Evolutionary conservation across 1,284 basidiomycete species (phyloP), one percentile per base, ranked within the genome.

Genomic region (Paramarasmius palmivorus): DNA sequence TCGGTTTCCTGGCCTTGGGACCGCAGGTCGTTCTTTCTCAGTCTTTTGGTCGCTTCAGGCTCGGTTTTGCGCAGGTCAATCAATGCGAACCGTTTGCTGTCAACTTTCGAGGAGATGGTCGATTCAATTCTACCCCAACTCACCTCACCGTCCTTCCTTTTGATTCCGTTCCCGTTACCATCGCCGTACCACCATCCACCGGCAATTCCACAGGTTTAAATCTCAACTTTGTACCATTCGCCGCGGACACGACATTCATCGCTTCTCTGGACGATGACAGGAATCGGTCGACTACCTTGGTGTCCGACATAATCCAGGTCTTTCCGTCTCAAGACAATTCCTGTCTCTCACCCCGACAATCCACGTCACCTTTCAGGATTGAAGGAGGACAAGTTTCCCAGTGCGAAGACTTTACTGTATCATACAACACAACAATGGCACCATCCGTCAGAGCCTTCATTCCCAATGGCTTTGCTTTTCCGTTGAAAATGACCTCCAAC

Each of bases 61-160:
- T 85, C 65, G 65, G 70, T 14, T 76, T 83, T 57, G 77, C 80
- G 35, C 57, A 71, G 44, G 76, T 82, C 59, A 64, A 72, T 52
- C 82, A 87, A 65, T 86, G 84, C 69, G 76, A 75, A 57, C 71
- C 73, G 34, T 75, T 83, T 59, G 67, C 66, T 45, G 67, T 86
- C 53, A 61, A 69, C 35, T 79, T 85, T 58, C 59, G 65, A 44
- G 79, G 78, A 19, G 55, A 61, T 20, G 57, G 60, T 55, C 57
- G 61, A 45, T 57, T 62, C 36, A 55, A 67, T 19, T 63, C 68
- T 22, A 65, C 75, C 50, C 79, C 81, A 20, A 70, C 77, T 48
- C 69, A 69, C 14, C 70, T 86, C 57, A 78, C 77, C 44, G 65
- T 87, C 64, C 61, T 86, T 59, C 83, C 83, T 49, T 71, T 83